phyloP scores from a whole-genome alignment of 2,329 filamentous ascomycete genomes.

The Clarireedia monteithiana region DNA sequence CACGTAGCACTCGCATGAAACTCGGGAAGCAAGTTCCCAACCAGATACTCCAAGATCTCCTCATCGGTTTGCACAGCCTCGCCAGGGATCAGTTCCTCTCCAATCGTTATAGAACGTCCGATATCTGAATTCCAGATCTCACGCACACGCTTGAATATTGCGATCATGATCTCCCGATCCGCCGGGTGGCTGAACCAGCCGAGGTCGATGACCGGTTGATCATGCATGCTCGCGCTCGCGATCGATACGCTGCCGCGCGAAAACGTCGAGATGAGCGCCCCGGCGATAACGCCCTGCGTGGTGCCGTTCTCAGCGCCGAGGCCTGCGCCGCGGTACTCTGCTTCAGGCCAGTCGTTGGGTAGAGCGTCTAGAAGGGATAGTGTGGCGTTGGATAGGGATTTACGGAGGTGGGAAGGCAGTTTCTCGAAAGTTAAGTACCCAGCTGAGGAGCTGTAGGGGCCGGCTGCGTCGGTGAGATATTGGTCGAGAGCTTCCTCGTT shows the following conservation, averaged over 20 bases:
- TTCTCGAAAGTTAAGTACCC: constrained; percentile 12
- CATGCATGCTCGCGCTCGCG: constrained; percentile 24
- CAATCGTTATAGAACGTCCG: neutral
- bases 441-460: neutral
- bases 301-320: neutral
- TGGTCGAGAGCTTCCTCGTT: neutral
- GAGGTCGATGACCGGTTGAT: constrained; percentile 34
- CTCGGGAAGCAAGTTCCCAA: neutral
- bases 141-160: constrained; percentile 35
- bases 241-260: constrained; percentile 32
- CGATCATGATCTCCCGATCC: constrained; percentile 38
- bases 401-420: constrained; percentile 2
- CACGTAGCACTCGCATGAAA: constrained; percentile 2
- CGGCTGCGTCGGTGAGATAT: neutral
- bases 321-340: constrained; percentile 9
- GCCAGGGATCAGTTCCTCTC: neutral
- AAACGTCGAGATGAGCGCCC: constrained; percentile 30
- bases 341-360: constrained; percentile 12
- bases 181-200: constrained; percentile 37
- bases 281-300: neutral
- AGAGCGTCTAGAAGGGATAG: neutral
- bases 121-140: constrained; percentile 13
- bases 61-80: neutral
- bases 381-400: neutral
- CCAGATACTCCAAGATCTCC: neutral